phyloP scores from a whole-genome alignment of 208 protist species.

The Angomonas desouzai region DNA sequence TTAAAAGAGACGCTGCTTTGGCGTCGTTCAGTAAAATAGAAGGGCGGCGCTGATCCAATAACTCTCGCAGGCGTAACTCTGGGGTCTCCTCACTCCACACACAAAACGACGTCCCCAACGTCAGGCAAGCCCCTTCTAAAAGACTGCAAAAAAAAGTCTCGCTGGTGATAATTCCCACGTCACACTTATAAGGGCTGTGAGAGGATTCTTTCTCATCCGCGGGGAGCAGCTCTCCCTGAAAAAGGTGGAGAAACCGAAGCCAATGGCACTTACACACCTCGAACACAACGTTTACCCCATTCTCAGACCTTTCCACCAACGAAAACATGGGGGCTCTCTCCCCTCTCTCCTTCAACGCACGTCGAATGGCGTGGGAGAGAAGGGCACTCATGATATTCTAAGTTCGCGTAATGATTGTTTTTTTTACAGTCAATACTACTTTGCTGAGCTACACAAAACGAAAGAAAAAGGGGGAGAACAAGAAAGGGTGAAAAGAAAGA shows the following conservation, averaged over 20 bases:
- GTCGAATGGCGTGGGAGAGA: background rate
- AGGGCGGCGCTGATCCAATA: conserved; percentile 20
- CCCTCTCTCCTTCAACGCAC: background rate
- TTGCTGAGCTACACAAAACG: too few relatives aligned
- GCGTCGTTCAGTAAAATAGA: conserved; percentile 16
- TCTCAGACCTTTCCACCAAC: background rate
- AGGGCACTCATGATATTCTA: background rate
- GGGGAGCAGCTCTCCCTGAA: background rate
- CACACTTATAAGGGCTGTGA: conserved; percentile 13
- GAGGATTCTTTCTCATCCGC: background rate
- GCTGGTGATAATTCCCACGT: conserved; percentile 28
- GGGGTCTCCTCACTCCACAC: conserved; percentile 42
- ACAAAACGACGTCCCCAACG: conserved; percentile 34
- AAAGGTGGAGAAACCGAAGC: background rate
- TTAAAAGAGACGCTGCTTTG: conserved; percentile 18
- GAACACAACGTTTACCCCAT: background rate
- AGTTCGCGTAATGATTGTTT: too few relatives aligned
- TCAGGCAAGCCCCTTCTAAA: conserved; percentile 41
- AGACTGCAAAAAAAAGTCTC: conserved; percentile 47
- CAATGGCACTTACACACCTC: background rate
- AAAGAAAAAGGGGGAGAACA: too few relatives aligned
- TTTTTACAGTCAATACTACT: too few relatives aligned
- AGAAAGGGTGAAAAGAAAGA: too few relatives aligned
- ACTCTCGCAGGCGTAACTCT: conserved; percentile 19
- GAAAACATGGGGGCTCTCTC: background rate